Evolutionary conservation across 2,329 filamentous ascomycete genomes (phyloP), one percentile per base, ranked within the genome.

Genomic region (Gnomoniopsis sp.): DNA sequence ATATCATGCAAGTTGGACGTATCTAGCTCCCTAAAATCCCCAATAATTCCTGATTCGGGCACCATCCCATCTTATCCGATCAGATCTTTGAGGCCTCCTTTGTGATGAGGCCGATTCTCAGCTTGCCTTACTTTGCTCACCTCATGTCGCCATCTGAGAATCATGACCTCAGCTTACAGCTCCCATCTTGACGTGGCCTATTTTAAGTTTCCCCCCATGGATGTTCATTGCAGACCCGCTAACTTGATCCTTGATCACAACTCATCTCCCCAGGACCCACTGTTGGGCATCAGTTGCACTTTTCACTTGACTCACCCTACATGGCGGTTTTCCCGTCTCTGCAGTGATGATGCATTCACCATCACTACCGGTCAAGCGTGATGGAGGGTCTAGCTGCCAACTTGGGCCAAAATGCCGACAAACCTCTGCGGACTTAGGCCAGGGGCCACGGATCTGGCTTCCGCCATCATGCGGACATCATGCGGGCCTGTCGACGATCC

Each of bases 341-440:
- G 38, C 38, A 41, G 38, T n/a, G 6, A 41, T 41, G 38, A 41
- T 41, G 38, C 38, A 15, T 41, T 41, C 6, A 41, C 38, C 12
- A 15, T n/a, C n/a, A 41, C 38, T 41, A 41, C n/a, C 14, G 38
- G 6, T 48, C 49, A 49, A 34, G 11, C 34, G 19, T 34, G n/a
- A 48, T 22, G 53, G 10, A 49, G 48, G 53, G n/a, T 44, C 23
- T 33, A 55, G 30, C 53, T 49, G 44, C 46, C 53, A 41, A 19
- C 21, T 38, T 30, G 19, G 46, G 34, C 34, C 34, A 44, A 44
- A 17, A 50, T 14, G 46, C 53, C 36, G 26, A 30, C 26, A 30
- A 30, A 30, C 26, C 26, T 30, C 26, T 30, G 26, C 26, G 8
- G 4, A 30, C 8, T 8, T 30, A 8, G 4, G 26, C 26, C 26